Base-by-base conservation (phyloP, 306 rosid genomes). In the Potentilla sterilis region DNA sequence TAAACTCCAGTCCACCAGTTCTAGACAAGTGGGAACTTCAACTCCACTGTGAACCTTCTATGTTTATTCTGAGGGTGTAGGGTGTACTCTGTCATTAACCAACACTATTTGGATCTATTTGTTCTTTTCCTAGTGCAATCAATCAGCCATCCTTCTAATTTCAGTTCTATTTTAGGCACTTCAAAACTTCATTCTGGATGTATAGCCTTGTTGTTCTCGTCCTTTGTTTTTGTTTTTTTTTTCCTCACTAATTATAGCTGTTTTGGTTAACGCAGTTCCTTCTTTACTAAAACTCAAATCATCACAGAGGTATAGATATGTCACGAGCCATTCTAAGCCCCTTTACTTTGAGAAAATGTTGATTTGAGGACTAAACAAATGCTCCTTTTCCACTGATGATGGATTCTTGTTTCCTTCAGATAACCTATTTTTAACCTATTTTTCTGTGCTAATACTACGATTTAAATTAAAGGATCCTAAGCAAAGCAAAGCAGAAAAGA, bases 401-500 rank as follows among this genome's bases (percentile, higher is more conserved):
- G 46, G 28, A 46, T 78, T 67, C 16, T 42, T 28, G 28, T 14
- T 69, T 35, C 63, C 21, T 70, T 48, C 43, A 48, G 65, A n/a
- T n/a, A n/a, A n/a, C 67, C 43, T n/a, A n/a, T n/a, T n/a, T n/a
- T n/a, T n/a, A 40, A 28, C 55, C 47, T 42, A 67, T 49, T 62
- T n/a, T 70, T 78, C 4, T 58, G 70, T 58, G 51, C 81, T 77
- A 70, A 61, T 61, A 5, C 37, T 35, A 24, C 43, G 38, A 43
- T 1, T 5, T 14, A 77, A 49, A 61, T 4, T 12, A 16, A 51
- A 42, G 58, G 52, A 51, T 37, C 42, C 4, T 78, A 12, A 80
- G 74, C 82, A 52, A 43, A 57, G 70, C 52, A 46, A 75, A 42
- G 21, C 24, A 69, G 72, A 88, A 78, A 52, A 59, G 32, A 37